Evolutionary conservation across 192 early-diverging fungal species (phyloP).

Genomic region (Backusella westeae): DNA sequence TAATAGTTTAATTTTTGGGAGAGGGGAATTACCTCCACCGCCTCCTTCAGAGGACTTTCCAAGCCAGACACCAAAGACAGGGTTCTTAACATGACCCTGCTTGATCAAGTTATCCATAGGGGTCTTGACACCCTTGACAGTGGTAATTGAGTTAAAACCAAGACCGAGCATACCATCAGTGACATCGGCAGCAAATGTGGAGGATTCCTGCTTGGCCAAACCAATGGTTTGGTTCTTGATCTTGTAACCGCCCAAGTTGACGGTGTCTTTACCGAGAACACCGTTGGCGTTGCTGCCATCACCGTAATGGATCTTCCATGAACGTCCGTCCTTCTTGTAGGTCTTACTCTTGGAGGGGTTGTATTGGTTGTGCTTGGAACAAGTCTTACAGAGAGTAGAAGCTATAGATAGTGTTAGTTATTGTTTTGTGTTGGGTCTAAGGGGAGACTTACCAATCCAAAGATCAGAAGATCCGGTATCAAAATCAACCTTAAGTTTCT

Average conservation of each 20-base stretch:
- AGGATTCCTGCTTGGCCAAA: constrained; percentile 24
- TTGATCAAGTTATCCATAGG: constrained; percentile 53
- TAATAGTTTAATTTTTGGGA: no score
- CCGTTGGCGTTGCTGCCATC: constrained; percentile 37
- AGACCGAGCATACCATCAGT: constrained; percentile 33
- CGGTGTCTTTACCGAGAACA: constrained; percentile 24
- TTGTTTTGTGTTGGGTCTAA: no score
- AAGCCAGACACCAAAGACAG: constrained; percentile 71
- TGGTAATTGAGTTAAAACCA: constrained; percentile 30
- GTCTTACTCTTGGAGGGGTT: constrained; percentile 51
- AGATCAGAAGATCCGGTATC: constrained; percentile 74
- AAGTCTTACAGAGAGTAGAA: constrained; percentile 32
- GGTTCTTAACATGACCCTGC: constrained; percentile 54
- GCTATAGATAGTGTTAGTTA: background rate
- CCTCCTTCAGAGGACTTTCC: constrained; percentile 43
- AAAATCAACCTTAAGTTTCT: constrained; percentile 64
- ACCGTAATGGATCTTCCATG: constrained; percentile 54
- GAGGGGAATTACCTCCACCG: background rate
- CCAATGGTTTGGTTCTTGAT: constrained; percentile 36
- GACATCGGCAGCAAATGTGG: constrained; percentile 9
- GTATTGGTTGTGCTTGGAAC: constrained; percentile 42
- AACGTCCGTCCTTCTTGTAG: constrained; percentile 48
- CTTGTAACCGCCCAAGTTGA: constrained; percentile 27
- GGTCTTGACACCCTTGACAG: constrained; percentile 32
- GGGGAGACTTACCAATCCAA: constrained; percentile 43